Evolutionary conservation across 2,329 filamentous ascomycete species (phyloP).

Genomic region (Xylariaceae sp.): DNA sequence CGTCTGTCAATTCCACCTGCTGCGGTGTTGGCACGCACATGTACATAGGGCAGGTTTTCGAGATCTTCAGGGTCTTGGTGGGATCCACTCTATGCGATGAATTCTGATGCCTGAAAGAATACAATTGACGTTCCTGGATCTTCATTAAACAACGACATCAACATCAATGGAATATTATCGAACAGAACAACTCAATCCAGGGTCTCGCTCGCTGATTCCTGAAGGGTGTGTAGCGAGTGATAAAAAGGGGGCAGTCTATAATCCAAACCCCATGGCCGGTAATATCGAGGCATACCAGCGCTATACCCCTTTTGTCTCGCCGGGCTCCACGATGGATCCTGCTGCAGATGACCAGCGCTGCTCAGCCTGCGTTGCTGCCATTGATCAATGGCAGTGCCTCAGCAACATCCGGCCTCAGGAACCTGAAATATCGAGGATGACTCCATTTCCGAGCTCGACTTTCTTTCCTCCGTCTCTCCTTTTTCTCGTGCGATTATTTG

Average conservation of each 20-base stretch:
- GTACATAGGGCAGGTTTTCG: too few relatives aligned
- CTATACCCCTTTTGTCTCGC: constrained; percentile 19
- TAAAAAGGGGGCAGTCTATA: not conserved
- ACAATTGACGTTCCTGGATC: too few relatives aligned
- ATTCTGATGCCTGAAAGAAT: too few relatives aligned
- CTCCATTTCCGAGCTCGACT: constrained; percentile 28
- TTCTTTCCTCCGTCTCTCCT: constrained; percentile 22
- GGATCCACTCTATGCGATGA: too few relatives aligned
- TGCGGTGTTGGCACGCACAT: too few relatives aligned
- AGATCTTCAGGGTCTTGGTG: too few relatives aligned
- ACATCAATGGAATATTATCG: too few relatives aligned
- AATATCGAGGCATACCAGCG: not conserved
- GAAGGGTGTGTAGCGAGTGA: not conserved
- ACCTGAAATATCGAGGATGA: constrained; percentile 34
- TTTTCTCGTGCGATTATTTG: constrained; percentile 10
- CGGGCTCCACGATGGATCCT: constrained; percentile 16
- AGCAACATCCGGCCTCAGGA: constrained; percentile 20
- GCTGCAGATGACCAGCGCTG: constrained; percentile 20
- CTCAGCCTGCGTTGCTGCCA: constrained; percentile 17
- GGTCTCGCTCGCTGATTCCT: not conserved
- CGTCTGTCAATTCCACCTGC: too few relatives aligned
- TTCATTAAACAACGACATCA: too few relatives aligned
- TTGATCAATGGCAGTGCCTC: constrained; percentile 27
- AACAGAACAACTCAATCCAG: too few relatives aligned
- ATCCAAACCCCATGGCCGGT: not conserved